Conservation (phyloP, 164 flowering plant genomes). For the Paratinospora sagittata region DNA sequence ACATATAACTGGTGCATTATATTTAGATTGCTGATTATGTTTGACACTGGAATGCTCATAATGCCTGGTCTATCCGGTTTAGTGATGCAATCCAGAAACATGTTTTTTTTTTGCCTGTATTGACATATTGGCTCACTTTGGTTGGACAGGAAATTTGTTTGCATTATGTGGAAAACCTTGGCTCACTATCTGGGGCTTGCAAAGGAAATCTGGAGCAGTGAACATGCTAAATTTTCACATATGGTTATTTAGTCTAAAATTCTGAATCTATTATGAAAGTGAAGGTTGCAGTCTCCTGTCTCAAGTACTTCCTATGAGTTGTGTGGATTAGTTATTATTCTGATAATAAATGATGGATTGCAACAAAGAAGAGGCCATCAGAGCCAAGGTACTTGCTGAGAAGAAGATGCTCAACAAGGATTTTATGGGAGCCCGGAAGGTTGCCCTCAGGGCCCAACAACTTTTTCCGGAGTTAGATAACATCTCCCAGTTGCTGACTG, state of each 20-base stretch:
- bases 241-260: not conserved
- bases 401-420: slow-evolving; percentile 56
- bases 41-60: not conserved
- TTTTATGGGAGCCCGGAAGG: slow-evolving; percentile 57
- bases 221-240: not conserved
- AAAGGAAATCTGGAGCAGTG: not conserved
- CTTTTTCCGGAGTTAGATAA: slow-evolving; percentile 57
- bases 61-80: not conserved
- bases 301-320: slow-evolving; percentile 4
- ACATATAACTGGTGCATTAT: not conserved
- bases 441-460: slow-evolving; percentile 56
- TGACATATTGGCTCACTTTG: not conserved
- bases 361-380: slow-evolving; percentile 81
- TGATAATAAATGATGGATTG: slow-evolving; percentile 50
- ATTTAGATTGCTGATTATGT: not conserved
- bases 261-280: not conserved
- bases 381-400: slow-evolving; percentile 70
- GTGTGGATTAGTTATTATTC: not conserved
- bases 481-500: slow-evolving; percentile 54
- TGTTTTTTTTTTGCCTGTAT: not conserved
- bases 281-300: slow-evolving; percentile 6
- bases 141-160: not conserved
- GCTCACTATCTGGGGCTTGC: not conserved
- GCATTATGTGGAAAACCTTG: not conserved
- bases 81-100: not conserved